phyloP scores from a whole-genome alignment of 1,284 basidiomycete genomes.

The Boletus smithii region DNA sequence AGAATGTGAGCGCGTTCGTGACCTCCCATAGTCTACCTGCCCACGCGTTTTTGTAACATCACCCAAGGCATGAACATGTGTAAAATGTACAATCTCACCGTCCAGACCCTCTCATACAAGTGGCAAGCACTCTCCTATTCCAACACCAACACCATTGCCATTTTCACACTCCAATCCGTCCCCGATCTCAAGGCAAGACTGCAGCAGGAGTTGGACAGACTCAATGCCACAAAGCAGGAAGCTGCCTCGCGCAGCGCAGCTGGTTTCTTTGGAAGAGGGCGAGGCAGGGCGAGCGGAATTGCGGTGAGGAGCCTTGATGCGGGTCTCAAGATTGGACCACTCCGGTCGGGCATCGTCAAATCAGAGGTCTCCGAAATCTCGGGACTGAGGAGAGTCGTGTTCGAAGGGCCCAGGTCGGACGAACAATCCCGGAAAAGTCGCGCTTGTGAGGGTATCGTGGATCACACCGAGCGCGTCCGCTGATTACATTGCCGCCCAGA shows the following conservation, averaged over 20 bases:
- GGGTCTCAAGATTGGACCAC: slow-evolving; percentile 20
- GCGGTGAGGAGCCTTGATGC: slow-evolving; percentile 7
- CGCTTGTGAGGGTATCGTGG: slow-evolving; percentile 47
- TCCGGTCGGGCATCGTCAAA: slow-evolving; percentile 19
- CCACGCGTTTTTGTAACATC: slow-evolving; percentile 4
- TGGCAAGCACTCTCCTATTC: slow-evolving; percentile 60
- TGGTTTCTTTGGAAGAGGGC: slow-evolving; percentile 1
- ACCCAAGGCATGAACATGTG: slow-evolving; percentile 60
- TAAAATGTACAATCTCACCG: slow-evolving; percentile 55
- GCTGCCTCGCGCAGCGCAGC: slow-evolving; percentile 7
- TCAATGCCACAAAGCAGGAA: slow-evolving; percentile 40
- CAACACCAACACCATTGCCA: slow-evolving; percentile 37
- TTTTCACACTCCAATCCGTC: slow-evolving; percentile 51
- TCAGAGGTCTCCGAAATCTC: slow-evolving; percentile 24
- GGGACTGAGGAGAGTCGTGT: slow-evolving; percentile 44
- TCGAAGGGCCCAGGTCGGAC: slow-evolving; percentile 45
- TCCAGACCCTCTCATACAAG: slow-evolving; percentile 63
- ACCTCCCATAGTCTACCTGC: neutral
- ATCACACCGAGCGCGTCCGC: neutral
- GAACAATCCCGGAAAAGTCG: slow-evolving; percentile 43
- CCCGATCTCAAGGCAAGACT: slow-evolving; percentile 52
- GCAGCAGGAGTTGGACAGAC: slow-evolving; percentile 47
- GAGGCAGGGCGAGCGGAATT: slow-evolving; percentile 1
- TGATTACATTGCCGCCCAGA: slow-evolving; percentile 43
- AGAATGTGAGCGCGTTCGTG: slow-evolving; percentile 43